Evolutionary conservation across 2,329 filamentous ascomycete genomes (phyloP).

Genomic region (Chrysosphaeria jannelii): DNA sequence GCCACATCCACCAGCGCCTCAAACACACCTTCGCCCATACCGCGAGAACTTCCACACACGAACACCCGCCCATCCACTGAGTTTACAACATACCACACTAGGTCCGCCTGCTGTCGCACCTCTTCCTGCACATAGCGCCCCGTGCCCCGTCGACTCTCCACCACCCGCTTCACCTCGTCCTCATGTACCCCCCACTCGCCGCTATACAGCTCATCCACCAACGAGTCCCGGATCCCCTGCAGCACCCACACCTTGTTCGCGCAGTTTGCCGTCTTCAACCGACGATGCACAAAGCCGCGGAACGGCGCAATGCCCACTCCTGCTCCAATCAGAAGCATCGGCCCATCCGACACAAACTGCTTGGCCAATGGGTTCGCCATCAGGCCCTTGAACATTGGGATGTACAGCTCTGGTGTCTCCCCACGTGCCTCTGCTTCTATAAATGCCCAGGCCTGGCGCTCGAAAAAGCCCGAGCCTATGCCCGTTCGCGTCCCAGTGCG

Average conservation of each 20-base stretch:
- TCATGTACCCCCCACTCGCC: slow-evolving; percentile 92
- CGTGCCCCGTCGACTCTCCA: slow-evolving; percentile 45
- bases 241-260: slow-evolving; percentile 96
- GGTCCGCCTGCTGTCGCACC: slow-evolving; percentile 63
- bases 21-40: slow-evolving; percentile 94
- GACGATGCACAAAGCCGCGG: slow-evolving; percentile 85
- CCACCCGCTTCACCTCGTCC: slow-evolving; percentile 54
- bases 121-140: slow-evolving; percentile 92
- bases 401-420: slow-evolving; percentile 29
- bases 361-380: slow-evolving; percentile 91
- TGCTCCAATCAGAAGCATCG: slow-evolving; percentile 90
- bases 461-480: slow-evolving; percentile 77
- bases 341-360: slow-evolving; percentile 76
- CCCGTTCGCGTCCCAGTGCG: slow-evolving; percentile 42
- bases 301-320: slow-evolving; percentile 94
- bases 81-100: slow-evolving; percentile 98
- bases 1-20: slow-evolving; percentile 65
- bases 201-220: slow-evolving; percentile 85
- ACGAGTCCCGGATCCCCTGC: slow-evolving; percentile 75
- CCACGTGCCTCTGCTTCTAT: slow-evolving; percentile 35
- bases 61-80: slow-evolving; percentile 87
- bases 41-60: slow-evolving; percentile 80
- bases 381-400: slow-evolving; percentile 94
- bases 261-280: slow-evolving; percentile 79
- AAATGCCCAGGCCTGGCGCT: slow-evolving; percentile 48